These are phyloP conservation scores for Urtica urens DNA, from an alignment of 306 rosid species.

Conservation along the genomic window DNA sequence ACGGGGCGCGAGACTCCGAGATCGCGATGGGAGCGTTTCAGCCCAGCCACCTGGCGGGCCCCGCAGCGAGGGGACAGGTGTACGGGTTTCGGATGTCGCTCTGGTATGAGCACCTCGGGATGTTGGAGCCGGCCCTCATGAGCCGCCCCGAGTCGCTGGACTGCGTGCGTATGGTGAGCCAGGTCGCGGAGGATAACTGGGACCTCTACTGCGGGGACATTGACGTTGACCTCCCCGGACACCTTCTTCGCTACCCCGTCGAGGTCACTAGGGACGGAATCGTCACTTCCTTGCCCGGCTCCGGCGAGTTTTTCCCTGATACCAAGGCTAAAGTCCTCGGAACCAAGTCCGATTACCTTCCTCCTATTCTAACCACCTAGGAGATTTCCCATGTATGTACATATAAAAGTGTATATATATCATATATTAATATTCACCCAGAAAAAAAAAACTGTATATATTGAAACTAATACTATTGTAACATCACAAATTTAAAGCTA, in stretches of 20 bases:
- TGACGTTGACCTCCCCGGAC: conserved; percentile 15
- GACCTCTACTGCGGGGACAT: conserved; percentile 10
- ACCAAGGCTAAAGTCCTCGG: conserved; percentile 40
- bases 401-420: background rate
- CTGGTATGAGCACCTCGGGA: conserved; percentile 62
- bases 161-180: conserved; percentile 13
- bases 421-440: background rate
- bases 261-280: conserved; percentile 15
- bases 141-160: conserved; percentile 19
- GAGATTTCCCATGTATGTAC: background rate
- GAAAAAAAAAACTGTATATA: too few species aligned
- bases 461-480: too few species aligned
- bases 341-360: conserved; percentile 17
- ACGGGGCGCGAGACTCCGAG: conserved; percentile 80
- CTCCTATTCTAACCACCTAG: conserved; percentile 36
- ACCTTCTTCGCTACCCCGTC: conserved; percentile 37
- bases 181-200: conserved; percentile 21
- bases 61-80: conserved; percentile 39
- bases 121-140: background rate
- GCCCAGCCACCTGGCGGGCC: conserved; percentile 29
- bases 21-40: conserved; percentile 91
- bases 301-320: conserved; percentile 35
- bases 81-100: conserved; percentile 47
- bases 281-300: conserved; percentile 15
- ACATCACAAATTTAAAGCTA: too few species aligned